Base-by-base conservation (phyloP, 2,329 filamentous ascomycete genomes). In the Fusarium penzigii region DNA sequence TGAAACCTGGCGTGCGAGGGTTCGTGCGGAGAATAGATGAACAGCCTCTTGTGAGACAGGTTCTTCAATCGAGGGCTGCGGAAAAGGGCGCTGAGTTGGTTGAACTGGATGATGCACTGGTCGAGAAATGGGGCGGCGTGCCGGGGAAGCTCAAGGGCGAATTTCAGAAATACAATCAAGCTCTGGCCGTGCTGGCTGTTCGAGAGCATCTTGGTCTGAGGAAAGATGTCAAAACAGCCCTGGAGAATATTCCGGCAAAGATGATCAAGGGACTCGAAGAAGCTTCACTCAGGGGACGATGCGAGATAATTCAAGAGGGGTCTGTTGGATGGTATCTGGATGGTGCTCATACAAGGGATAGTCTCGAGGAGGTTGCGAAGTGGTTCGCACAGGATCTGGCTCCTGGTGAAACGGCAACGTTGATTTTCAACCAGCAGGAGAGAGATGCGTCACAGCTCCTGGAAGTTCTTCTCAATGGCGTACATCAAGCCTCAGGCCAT, bases 391-490 rank as follows among this genome's bases (percentile, higher is more conserved):
- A 72, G 8, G 73, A 78, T 44, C 65, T 80, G n/a, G 66, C 51
- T 8, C 39, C 57, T 1, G 52, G 56, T 0, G 66, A 68, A 8
- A 47, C 58, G 25, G 71, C 76, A 42, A 76, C 90, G 0, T 75
- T 97, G 42, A 80, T 97, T 44, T 97, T 97, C 78, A 97, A 97
- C 71, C 93, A 97, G 71, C 91, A 96, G 67, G 91, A 90, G 10
- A 84, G 92, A 32, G 86, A 96, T 65, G 89, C 89, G 6, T 73
- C 76, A 5, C 76, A 81, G 14, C 78, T 95, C 2, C 81, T 93
- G 3, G 73, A 72, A 32, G 79, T 79, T 0, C 75, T 96, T 2
- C 77, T 91, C 50, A 68, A 75, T 10, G 83, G 82, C 3, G 74
- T 89, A 11, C 45, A 47, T 65, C 70, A 42, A 55, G 72, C 49